phyloP scores from a whole-genome alignment of 371 early-diverging fungal genomes.

The Mortierella sp. region DNA sequence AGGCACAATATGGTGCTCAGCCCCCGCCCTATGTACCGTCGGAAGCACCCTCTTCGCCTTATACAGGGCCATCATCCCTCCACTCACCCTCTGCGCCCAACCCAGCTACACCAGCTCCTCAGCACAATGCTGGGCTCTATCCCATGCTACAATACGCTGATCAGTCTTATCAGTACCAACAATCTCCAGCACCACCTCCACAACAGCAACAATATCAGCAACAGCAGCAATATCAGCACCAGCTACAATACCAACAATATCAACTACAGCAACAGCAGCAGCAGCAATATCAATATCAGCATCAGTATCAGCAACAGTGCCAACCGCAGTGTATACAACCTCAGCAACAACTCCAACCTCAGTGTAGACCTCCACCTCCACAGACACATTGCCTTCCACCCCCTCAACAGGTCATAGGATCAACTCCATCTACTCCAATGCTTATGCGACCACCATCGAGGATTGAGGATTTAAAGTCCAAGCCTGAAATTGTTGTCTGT shows the following conservation, averaged over 20 bases:
- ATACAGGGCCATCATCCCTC: neutral
- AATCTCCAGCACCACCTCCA: neutral
- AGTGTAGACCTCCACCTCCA: neutral
- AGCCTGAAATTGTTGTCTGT: slow-evolving; percentile 39
- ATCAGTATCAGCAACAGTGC: slow-evolving; percentile 1
- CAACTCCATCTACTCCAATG: slow-evolving; percentile 14
- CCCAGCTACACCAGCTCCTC: neutral
- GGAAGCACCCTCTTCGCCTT: neutral
- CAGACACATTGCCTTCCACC: neutral
- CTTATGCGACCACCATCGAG: slow-evolving; percentile 25
- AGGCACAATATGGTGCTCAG: neutral
- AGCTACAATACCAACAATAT: neutral
- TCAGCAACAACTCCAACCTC: neutral
- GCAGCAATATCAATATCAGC: neutral
- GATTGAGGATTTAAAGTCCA: slow-evolving; percentile 31
- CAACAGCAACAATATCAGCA: neutral
- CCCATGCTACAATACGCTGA: neutral
- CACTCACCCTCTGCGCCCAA: neutral
- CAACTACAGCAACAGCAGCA: neutral
- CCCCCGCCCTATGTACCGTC: slow-evolving; percentile 5
- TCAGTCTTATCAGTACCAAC: neutral
- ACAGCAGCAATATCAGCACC: neutral
- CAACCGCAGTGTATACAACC: neutral
- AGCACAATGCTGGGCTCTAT: neutral
- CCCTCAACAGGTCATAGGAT: neutral